Percentiles rank a stretch among this genome's conserved stretches.
These are phyloP conservation scores for Vickermania spadyakhi DNA, from an alignment of 208 protist species.

Conservation along the genomic window DNA sequence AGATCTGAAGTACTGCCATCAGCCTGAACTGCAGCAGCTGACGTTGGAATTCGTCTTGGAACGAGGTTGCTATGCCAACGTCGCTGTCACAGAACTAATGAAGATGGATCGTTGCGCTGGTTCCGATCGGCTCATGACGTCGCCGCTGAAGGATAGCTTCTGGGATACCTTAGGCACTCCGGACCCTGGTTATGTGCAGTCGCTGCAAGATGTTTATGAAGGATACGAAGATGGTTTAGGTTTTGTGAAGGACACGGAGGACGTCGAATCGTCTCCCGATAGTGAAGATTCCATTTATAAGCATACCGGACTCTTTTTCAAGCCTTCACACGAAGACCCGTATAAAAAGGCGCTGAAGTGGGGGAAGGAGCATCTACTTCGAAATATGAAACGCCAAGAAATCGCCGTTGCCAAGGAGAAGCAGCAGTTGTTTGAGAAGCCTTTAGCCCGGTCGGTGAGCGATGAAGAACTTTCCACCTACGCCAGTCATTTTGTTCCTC, in stretches of 20 bases:
- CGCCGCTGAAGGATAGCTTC: constrained; percentile 39
- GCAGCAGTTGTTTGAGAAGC: constrained; percentile 50
- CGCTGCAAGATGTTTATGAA: constrained; percentile 76
- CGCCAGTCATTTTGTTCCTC: constrained; percentile 67
- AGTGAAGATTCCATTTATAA: constrained; percentile 47
- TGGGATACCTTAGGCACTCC: constrained; percentile 42
- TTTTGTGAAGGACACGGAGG: constrained; percentile 34
- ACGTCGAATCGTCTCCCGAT: constrained; percentile 12
- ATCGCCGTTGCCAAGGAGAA: constrained; percentile 39
- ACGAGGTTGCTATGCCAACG: constrained; percentile 83
- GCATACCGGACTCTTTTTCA: constrained; percentile 47
- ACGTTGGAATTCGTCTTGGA: constrained; percentile 64
- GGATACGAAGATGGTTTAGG: constrained; percentile 73
- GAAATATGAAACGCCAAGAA: constrained; percentile 50
- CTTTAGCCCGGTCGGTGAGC: constrained; percentile 35
- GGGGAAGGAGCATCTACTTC: constrained; percentile 51
- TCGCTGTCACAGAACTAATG: constrained; percentile 77
- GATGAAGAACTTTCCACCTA: constrained; percentile 65
- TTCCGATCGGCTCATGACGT: constrained; percentile 38
- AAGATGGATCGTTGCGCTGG: constrained; percentile 57
- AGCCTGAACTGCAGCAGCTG: constrained; percentile 24
- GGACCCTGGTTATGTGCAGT: constrained; percentile 67
- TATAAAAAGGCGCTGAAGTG: constrained; percentile 44
- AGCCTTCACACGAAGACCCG: constrained; percentile 36
- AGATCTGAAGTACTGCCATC: constrained; percentile 47